Conservation (phyloP, 768 basidiomycete genomes). For the Inosperma sp. region DNA sequence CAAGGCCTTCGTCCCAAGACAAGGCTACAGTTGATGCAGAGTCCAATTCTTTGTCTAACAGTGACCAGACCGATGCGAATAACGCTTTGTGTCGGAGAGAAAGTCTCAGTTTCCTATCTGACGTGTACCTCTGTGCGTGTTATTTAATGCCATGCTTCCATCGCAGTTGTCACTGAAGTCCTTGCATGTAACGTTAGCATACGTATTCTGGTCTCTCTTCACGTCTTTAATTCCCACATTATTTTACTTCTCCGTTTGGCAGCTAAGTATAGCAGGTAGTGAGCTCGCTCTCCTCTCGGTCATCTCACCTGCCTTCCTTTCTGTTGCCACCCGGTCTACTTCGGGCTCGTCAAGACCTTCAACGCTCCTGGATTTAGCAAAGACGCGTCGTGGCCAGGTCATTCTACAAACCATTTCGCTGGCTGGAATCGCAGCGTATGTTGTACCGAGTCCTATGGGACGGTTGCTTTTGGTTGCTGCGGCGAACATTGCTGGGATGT, state of each 20-base stretch:
- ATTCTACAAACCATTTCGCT: constrained; percentile 48
- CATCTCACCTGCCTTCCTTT: constrained; percentile 64
- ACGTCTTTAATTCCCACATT: constrained; percentile 74
- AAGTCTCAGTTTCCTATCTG: constrained; percentile 33
- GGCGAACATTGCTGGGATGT: constrained; percentile 46
- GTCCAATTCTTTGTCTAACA: neutral
- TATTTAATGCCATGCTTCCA: constrained; percentile 2
- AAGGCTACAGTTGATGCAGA: neutral
- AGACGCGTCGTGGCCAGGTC: constrained; percentile 45
- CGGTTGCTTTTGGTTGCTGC: constrained; percentile 54
- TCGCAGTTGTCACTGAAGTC: no score
- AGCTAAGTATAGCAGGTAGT: constrained; percentile 77
- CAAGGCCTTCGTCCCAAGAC: neutral
- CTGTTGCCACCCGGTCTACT: constrained; percentile 25
- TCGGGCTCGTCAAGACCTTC: neutral
- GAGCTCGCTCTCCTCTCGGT: constrained; percentile 71
- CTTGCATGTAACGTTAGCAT: constrained; percentile 42
- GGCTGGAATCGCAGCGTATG: constrained; percentile 50
- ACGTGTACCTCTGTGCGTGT: constrained; percentile 57
- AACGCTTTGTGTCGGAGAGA: constrained; percentile 9
- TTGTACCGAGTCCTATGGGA: constrained; percentile 44
- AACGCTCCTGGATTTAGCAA: constrained; percentile 39
- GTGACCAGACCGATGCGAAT: neutral
- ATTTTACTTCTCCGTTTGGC: constrained; percentile 93
- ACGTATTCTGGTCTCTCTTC: constrained; percentile 78